These are phyloP conservation scores for Ceriops zippeliana DNA, from an alignment of 345 rosid genomes.

Conservation along the genomic window DNA sequence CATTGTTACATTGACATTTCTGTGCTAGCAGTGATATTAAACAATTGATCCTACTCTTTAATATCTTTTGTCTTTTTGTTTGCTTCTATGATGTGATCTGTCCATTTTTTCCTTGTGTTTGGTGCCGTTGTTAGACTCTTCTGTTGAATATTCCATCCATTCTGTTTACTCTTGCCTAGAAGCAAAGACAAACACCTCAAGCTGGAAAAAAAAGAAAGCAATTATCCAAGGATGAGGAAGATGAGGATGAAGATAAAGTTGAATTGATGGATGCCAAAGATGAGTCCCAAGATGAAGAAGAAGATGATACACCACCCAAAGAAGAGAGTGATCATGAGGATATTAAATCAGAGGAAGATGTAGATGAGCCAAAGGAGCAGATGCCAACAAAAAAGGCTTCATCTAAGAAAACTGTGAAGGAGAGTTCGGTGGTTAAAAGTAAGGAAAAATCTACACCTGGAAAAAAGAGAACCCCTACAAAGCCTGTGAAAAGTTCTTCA, in stretches of 20 bases:
- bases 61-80: no score
- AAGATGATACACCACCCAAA: constrained; percentile 32
- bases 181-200: constrained; percentile 42
- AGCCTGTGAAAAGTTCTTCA: constrained; percentile 38
- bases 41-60: no score
- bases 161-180: constrained; percentile 39
- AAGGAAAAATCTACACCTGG: constrained; percentile 42
- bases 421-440: constrained; percentile 39
- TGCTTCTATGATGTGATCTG: no score
- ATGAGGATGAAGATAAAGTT: constrained; percentile 50
- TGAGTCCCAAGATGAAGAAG: constrained; percentile 49
- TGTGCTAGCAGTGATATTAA: no score
- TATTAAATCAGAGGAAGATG: constrained; percentile 52
- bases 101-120: not conserved
- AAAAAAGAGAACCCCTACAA: constrained; percentile 39
- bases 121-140: not conserved
- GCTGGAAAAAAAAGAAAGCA: constrained; percentile 49
- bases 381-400: constrained; percentile 38
- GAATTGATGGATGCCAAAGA: constrained; percentile 44
- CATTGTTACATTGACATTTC: no score
- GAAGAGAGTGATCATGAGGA: constrained; percentile 56
- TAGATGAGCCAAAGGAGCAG: constrained; percentile 39
- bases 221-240: constrained; percentile 48
- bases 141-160: not conserved
- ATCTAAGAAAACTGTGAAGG: constrained; percentile 44